These are phyloP conservation scores for Phoma sp. DNA, from an alignment of 2,329 filamentous ascomycete genomes.

Conservation along the genomic window DNA sequence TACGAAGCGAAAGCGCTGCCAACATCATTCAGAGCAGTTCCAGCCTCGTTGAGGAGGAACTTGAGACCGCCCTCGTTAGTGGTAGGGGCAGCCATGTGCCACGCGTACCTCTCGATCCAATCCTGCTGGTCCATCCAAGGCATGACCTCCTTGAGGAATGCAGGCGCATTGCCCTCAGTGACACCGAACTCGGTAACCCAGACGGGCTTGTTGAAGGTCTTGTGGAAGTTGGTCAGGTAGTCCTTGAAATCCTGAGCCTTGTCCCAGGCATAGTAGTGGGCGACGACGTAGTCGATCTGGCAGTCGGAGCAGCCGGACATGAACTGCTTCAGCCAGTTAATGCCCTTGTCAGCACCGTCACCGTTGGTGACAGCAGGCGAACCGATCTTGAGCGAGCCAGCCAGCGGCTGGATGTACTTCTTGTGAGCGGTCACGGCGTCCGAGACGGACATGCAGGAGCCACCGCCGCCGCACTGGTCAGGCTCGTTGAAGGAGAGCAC, in stretches of 20 bases:
- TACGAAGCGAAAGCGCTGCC: conserved; percentile 20
- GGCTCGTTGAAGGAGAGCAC: conserved; percentile 49
- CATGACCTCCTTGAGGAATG: conserved; percentile 41
- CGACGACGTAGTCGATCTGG: conserved; percentile 44
- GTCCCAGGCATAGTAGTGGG: conserved; percentile 47
- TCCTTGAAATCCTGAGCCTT: conserved; percentile 43
- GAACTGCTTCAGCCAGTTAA: conserved; percentile 41
- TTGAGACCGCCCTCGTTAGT: conserved; percentile 21
- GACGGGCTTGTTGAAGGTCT: conserved; percentile 37
- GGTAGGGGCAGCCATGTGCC: conserved; percentile 35
- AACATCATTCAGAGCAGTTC: conserved; percentile 26
- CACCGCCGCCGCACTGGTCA: conserved; percentile 41
- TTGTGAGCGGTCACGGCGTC: conserved; percentile 32
- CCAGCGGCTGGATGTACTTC: conserved; percentile 36
- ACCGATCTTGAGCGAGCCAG: conserved; percentile 38
- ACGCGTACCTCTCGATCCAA: conserved; percentile 45
- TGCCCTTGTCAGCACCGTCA: conserved; percentile 27
- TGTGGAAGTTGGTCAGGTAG: conserved; percentile 46
- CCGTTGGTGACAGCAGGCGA: conserved; percentile 46
- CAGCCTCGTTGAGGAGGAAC: conserved; percentile 27
- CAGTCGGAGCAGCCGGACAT: conserved; percentile 34
- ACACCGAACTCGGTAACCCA: conserved; percentile 48
- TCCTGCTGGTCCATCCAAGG: conserved; percentile 43
- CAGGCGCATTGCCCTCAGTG: conserved; percentile 28
- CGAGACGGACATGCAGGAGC: conserved; percentile 33